These are phyloP conservation scores for Nemania serpens DNA, from an alignment of 2,329 filamentous ascomycete genomes.

Conservation along the genomic window DNA sequence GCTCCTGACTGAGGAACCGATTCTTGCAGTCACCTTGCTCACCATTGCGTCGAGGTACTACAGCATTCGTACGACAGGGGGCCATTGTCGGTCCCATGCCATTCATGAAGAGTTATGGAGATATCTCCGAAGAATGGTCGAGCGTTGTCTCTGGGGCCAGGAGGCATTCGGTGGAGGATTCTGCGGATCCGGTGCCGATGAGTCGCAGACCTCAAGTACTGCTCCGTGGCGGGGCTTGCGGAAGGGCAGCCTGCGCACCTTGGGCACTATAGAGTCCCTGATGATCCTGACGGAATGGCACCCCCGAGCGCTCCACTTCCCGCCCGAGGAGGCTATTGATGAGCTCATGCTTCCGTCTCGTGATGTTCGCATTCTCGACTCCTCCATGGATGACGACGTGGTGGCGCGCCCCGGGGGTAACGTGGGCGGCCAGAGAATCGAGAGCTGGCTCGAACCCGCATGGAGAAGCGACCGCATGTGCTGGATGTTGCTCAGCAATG, in stretches of 20 bases:
- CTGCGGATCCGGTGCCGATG: constrained; percentile 71
- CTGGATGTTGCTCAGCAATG: constrained; percentile 95
- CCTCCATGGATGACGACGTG: constrained; percentile 50
- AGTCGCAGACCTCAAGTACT: constrained; percentile 67
- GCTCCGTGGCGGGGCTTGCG: constrained; percentile 71
- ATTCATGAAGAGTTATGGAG: constrained; percentile 97
- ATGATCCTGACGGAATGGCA: constrained; percentile 98
- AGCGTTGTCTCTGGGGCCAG: constrained; percentile 92
- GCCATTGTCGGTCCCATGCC: constrained; percentile 80
- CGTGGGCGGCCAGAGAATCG: constrained; percentile 83
- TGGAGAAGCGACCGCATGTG: constrained; percentile 96
- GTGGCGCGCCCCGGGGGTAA: constrained; percentile 54
- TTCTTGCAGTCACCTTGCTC: constrained; percentile 87
- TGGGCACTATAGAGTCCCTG: constrained; percentile 92
- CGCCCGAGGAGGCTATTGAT: constrained; percentile 75
- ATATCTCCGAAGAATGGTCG: constrained; percentile 92
- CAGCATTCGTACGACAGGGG: constrained; percentile 77
- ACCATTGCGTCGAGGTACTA: constrained; percentile 90
- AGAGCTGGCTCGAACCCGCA: constrained; percentile 94
- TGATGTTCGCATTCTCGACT: constrained; percentile 51
- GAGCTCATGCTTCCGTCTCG: constrained; percentile 69
- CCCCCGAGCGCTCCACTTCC: constrained; percentile 91
- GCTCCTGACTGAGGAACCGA: constrained; percentile 87
- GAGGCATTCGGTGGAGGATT: constrained; percentile 93
- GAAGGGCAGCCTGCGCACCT: constrained; percentile 80